Conservation (phyloP, 306 rosid species). For the Crotalaria pallida region DNA sequence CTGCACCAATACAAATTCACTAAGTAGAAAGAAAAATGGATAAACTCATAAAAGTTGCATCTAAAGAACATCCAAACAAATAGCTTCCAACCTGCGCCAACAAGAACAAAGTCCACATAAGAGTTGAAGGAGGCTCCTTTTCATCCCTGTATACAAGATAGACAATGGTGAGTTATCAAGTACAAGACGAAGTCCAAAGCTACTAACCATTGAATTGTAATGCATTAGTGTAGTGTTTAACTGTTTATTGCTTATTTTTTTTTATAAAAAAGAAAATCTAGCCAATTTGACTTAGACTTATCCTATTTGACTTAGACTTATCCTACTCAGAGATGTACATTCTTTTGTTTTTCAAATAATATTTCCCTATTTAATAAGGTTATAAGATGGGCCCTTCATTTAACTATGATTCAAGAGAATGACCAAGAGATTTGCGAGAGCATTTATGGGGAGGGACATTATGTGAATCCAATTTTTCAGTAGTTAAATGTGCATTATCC, state of each 20-base stretch:
- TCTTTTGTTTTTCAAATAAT: background rate
- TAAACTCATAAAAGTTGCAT: background rate
- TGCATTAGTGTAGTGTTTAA: background rate
- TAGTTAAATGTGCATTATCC: background rate
- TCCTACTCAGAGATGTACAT: background rate
- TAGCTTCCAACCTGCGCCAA: conserved; percentile 53
- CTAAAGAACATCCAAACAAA: background rate
- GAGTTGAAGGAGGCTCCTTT: conserved; percentile 73
- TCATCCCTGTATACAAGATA: conserved; percentile 34
- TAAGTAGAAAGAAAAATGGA: background rate
- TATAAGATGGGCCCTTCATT: background rate
- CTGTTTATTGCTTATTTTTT: too few species aligned
- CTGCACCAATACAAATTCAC: conserved; percentile 49
- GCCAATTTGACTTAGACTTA: too few species aligned
- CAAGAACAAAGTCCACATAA: conserved; percentile 64
- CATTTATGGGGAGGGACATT: background rate
- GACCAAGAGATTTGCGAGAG: background rate
- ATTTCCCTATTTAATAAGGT: background rate
- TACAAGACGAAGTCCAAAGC: conserved; percentile 7
- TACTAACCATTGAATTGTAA: background rate
- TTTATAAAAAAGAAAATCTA: too few species aligned
- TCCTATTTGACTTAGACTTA: too few species aligned
- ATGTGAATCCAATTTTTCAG: background rate
- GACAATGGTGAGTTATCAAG: conserved; percentile 12
- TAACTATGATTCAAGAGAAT: background rate